Percentiles rank a stretch among this genome's conserved stretches.
phyloP scores from a whole-genome alignment of 306 rosid genomes.

The Vigna radiata region DNA sequence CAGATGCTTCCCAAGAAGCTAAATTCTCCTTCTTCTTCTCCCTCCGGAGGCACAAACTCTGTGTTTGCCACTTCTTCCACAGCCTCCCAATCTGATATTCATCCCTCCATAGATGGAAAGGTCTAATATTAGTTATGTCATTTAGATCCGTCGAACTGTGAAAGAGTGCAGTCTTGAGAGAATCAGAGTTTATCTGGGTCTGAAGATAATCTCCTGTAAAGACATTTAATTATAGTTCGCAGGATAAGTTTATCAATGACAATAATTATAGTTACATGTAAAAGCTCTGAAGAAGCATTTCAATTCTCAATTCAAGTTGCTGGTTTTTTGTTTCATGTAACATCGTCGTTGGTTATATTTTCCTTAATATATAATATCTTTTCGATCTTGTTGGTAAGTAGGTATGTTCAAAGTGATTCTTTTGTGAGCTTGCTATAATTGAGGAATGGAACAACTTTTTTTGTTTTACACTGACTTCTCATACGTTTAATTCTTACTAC shows the following conservation, averaged over 20 bases:
- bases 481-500: too few species aligned
- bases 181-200: constrained; percentile 30
- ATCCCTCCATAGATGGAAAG: constrained; percentile 65
- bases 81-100: constrained; percentile 42
- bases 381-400: background rate
- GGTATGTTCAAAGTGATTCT: background rate
- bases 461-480: too few species aligned
- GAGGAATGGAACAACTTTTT: too few species aligned
- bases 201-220: constrained; percentile 51
- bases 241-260: constrained; percentile 35
- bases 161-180: constrained; percentile 39
- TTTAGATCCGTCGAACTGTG: constrained; percentile 21
- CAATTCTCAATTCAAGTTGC: constrained; percentile 32
- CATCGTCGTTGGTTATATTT: constrained; percentile 2
- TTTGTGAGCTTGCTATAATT: background rate
- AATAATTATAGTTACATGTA: constrained; percentile 35
- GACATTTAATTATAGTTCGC: constrained; percentile 43
- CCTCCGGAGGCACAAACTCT: constrained; percentile 80
- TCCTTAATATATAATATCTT: background rate
- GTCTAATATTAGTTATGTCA: constrained; percentile 47
- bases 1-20: constrained; percentile 97
- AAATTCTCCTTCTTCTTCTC: constrained; percentile 85
- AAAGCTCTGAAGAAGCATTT: constrained; percentile 14
- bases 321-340: constrained; percentile 14
- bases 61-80: constrained; percentile 53